These are phyloP conservation scores for Cyclotella distinguenda DNA, from an alignment of 108 stramenopile species.

Conservation along the genomic window DNA sequence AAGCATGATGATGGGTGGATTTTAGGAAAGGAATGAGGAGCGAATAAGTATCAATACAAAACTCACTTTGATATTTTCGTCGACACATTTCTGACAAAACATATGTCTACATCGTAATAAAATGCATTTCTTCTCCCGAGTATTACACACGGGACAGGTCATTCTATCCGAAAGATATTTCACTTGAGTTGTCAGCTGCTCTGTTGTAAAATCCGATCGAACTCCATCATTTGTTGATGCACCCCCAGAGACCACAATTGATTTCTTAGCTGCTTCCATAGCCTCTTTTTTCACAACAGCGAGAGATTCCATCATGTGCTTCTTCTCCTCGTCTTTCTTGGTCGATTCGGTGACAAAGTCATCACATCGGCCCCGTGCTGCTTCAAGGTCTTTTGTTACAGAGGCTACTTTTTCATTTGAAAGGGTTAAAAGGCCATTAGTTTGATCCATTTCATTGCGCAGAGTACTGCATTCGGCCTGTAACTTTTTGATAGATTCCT, in stretches of 20 bases:
- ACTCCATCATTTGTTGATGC: slow-evolving; percentile 33
- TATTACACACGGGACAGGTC: slow-evolving; percentile 87
- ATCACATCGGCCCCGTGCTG: slow-evolving; percentile 60
- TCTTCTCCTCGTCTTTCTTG: slow-evolving; percentile 61
- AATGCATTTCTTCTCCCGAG: slow-evolving; percentile 86
- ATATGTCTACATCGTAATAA: slow-evolving; percentile 92
- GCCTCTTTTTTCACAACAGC: slow-evolving; percentile 75
- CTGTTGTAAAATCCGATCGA: slow-evolving; percentile 62
- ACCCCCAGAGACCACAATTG: slow-evolving; percentile 28
- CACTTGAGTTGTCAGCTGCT: slow-evolving; percentile 72
- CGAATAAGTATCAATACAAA: not conserved
- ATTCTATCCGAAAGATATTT: slow-evolving; percentile 68
- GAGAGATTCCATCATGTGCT: slow-evolving; percentile 64
- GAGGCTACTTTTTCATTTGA: slow-evolving; percentile 48
- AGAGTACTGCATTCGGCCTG: slow-evolving; percentile 40
- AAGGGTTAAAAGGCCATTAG: slow-evolving; percentile 42
- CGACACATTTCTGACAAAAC: slow-evolving; percentile 92
- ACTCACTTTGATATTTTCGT: slow-evolving; percentile 70
- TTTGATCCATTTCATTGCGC: slow-evolving; percentile 40
- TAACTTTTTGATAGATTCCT: slow-evolving; percentile 39
- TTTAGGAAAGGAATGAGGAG: not conserved
- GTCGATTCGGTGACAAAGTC: slow-evolving; percentile 70
- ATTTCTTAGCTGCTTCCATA: slow-evolving; percentile 51
- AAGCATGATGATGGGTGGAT: not conserved
- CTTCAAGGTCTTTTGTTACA: slow-evolving; percentile 51